A percentile compares a stretch with the other conserved stretches of the same genome.
Conservation (phyloP, 768 basidiomycete species). For the Crassisporium funariophilum region DNA sequence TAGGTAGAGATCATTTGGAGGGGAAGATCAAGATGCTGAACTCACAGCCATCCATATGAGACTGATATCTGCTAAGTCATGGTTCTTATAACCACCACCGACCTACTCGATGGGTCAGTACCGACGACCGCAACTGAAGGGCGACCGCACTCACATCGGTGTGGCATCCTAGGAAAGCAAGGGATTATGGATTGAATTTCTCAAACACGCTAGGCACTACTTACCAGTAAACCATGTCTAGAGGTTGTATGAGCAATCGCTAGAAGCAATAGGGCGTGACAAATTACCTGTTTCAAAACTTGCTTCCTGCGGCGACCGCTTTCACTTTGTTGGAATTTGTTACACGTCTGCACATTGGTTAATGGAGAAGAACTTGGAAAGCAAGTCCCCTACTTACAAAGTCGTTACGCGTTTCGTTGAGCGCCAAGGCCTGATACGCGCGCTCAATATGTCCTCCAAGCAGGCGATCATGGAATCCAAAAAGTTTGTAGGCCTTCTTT, state of each 20-base stretch:
- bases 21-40: slow-evolving; percentile 12
- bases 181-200: background rate
- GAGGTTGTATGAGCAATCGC: background rate
- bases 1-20: background rate
- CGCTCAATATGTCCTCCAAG: slow-evolving; percentile 65
- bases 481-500: slow-evolving; percentile 49
- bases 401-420: slow-evolving; percentile 67
- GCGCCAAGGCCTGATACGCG: slow-evolving; percentile 70
- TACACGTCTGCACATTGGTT: slow-evolving; percentile 45
- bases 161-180: slow-evolving; percentile 33
- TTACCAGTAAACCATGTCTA: slow-evolving; percentile 76
- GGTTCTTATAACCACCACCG: slow-evolving; percentile 68
- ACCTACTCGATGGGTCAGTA: slow-evolving; percentile 41
- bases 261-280: background rate
- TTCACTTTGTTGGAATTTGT: slow-evolving; percentile 63
- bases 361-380: background rate
- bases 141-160: slow-evolving; percentile 38
- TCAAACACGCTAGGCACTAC: slow-evolving; percentile 11
- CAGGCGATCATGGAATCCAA: slow-evolving; percentile 63
- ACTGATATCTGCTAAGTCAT: slow-evolving; percentile 68
- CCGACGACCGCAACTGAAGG: background rate
- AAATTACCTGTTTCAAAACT: slow-evolving; percentile 61
- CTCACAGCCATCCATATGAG: slow-evolving; percentile 66
- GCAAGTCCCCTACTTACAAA: too few species aligned
- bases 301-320: slow-evolving; percentile 56